Evolutionary conservation across 805 yeast species (phyloP).

Genomic region (Lachancea mirantina): DNA sequence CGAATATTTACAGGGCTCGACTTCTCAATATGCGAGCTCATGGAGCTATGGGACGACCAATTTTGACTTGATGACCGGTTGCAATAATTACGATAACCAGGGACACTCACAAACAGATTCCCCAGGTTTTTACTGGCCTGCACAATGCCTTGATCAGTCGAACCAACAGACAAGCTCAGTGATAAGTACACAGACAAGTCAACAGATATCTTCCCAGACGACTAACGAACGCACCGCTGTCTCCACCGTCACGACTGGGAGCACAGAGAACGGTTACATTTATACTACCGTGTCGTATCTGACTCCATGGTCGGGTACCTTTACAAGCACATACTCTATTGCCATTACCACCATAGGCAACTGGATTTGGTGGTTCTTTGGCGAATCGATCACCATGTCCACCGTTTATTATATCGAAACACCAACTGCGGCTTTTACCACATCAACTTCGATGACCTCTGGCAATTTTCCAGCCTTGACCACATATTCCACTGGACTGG

Average conservation of each 20-base stretch:
- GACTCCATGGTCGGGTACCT: conserved; percentile 5
- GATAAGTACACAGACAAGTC: too few relatives aligned
- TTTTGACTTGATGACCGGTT: conserved; percentile 18
- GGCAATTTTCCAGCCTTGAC: not conserved
- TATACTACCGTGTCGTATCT: too few relatives aligned
- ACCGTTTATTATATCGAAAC: conserved; percentile 12
- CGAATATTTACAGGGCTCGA: conserved; percentile 13
- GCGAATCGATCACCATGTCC: not conserved
- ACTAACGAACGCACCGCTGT: too few relatives aligned
- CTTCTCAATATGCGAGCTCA: conserved; percentile 3
- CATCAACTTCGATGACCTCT: not conserved
- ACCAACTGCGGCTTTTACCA: conserved; percentile 3
- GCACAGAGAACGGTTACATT: conserved; percentile 1
- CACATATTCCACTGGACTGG: not conserved
- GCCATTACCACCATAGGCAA: conserved; percentile 1
- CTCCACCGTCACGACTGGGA: too few relatives aligned
- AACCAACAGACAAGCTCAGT: too few relatives aligned
- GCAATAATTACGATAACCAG: conserved; percentile 13
- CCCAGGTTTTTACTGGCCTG: conserved; percentile 17
- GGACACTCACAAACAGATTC: conserved; percentile 18
- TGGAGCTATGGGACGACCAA: conserved; percentile 17
- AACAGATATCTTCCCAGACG: too few relatives aligned
- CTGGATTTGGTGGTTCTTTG: conserved; percentile 1
- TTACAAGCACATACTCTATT: conserved; percentile 7
- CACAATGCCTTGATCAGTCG: not conserved